phyloP scores from a whole-genome alignment of 1,284 basidiomycete species.

The Tetrapyrgos nigripes region DNA sequence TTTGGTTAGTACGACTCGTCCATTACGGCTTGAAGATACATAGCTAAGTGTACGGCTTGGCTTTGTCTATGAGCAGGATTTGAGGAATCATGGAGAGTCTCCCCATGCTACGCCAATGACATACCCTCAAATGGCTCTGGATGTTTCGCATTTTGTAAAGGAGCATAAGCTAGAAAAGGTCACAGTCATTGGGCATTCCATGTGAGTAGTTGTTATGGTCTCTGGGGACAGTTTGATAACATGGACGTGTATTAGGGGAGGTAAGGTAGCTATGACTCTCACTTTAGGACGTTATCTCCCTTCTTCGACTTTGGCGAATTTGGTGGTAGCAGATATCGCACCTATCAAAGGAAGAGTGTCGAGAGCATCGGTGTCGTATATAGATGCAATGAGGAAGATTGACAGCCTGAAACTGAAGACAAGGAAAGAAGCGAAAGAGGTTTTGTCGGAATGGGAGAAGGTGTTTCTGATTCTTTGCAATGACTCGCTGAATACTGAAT shows the following conservation, averaged over 20 bases:
- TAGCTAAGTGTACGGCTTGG: not conserved
- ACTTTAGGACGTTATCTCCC: conserved; percentile 66
- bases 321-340: conserved; percentile 86
- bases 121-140: conserved; percentile 76
- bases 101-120: conserved; percentile 75
- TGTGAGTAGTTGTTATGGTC: conserved; percentile 52
- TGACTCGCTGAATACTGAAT: conserved; percentile 1
- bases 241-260: conserved; percentile 77
- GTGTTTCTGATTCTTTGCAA: conserved; percentile 38
- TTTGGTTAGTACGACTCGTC: conserved; percentile 57
- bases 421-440: conserved; percentile 69
- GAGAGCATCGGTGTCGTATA: conserved; percentile 69
- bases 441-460: conserved; percentile 68
- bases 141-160: conserved; percentile 68
- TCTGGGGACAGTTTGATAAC: not conserved
- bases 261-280: conserved; percentile 85
- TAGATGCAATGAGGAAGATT: conserved; percentile 75
- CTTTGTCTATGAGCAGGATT: conserved; percentile 55
- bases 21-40: too few species aligned
- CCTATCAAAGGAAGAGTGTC: conserved; percentile 71
- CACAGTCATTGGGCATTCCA: conserved; percentile 84
- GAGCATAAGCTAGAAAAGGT: conserved; percentile 62
- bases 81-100: conserved; percentile 85
- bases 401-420: conserved; percentile 58
- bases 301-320: conserved; percentile 54